These are phyloP conservation scores for Citrullus mucosospermus DNA, from an alignment of 306 rosid species.

Conservation along the genomic window DNA sequence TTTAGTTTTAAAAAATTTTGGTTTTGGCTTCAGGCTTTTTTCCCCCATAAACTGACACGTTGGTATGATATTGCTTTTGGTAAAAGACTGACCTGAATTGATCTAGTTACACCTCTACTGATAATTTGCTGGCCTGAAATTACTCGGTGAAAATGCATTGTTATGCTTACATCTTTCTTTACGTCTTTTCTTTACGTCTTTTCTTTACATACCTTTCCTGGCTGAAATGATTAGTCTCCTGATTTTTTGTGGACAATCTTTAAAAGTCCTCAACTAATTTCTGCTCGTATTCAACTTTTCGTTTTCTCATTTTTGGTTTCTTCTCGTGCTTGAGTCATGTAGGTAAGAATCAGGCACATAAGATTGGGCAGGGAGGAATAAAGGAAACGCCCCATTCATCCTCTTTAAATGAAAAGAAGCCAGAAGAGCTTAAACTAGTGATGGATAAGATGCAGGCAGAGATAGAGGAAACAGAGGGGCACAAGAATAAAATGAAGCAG, in stretches of 20 bases:
- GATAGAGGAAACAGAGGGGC: conserved; percentile 29
- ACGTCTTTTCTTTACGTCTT: too few species aligned
- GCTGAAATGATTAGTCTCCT: not conserved
- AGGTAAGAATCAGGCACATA: conserved; percentile 41
- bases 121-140: not conserved
- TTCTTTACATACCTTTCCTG: not conserved
- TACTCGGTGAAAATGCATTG: not conserved
- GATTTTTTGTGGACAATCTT: not conserved
- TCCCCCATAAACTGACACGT: not conserved
- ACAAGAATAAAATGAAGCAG: conserved; percentile 21
- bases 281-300: not conserved
- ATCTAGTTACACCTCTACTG: not conserved
- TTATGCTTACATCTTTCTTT: not conserved
- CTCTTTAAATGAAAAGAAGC: conserved; percentile 20
- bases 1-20: not conserved
- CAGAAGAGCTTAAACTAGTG: conserved; percentile 24
- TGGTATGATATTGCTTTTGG: not conserved
- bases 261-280: not conserved
- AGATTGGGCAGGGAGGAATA: conserved; percentile 24
- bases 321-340: conserved; percentile 9
- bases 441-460: conserved; percentile 26
- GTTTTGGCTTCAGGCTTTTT: not conserved
- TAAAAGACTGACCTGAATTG: not conserved
- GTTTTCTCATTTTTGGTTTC: not conserved
- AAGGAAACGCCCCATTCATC: conserved; percentile 20